Percentiles rank a stretch among this genome's conserved stretches.
Evolutionary conservation across 805 yeast species (phyloP).

Genomic region (Teunomyces cretensis): DNA sequence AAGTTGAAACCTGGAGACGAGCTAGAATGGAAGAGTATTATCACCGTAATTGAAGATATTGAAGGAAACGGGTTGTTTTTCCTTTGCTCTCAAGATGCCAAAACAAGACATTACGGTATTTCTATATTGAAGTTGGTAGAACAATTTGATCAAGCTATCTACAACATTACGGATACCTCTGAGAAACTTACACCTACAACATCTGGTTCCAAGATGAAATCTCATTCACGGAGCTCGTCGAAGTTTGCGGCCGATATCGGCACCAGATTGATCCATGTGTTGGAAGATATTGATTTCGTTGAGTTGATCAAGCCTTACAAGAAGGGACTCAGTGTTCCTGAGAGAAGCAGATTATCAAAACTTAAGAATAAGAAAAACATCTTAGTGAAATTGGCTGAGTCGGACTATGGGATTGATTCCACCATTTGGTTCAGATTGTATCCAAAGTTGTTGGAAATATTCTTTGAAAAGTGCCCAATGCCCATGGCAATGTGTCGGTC

Average conservation of each 20-base stretch:
- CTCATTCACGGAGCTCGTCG: constrained; percentile 59
- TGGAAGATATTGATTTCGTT: constrained; percentile 68
- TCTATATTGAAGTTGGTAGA: constrained; percentile 74
- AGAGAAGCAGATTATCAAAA: constrained; percentile 66
- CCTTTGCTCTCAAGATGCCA: constrained; percentile 81
- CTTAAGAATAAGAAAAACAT: constrained; percentile 65
- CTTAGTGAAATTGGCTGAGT: constrained; percentile 77
- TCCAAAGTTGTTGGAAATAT: constrained; percentile 68
- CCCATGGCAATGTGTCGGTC: constrained; percentile 93
- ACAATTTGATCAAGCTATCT: constrained; percentile 83
- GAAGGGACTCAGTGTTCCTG: constrained; percentile 67
- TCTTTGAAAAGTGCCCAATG: constrained; percentile 83
- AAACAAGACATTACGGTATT: constrained; percentile 72
- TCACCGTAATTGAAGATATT: constrained; percentile 87
- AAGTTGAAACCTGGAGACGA: constrained; percentile 49
- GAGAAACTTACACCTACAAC: constrained; percentile 7
- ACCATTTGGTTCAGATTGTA: constrained; percentile 93
- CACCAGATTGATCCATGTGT: constrained; percentile 69
- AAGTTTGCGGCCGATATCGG: constrained; percentile 80
- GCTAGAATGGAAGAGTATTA: constrained; percentile 72
- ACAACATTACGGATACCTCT: constrained; percentile 42
- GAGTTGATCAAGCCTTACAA: constrained; percentile 56
- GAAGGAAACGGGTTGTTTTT: constrained; percentile 95
- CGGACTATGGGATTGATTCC: constrained; percentile 92
- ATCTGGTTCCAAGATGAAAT: constrained; percentile 10